phyloP scores from a whole-genome alignment of 805 yeast species.

The Wickerhamiella dianesei region DNA sequence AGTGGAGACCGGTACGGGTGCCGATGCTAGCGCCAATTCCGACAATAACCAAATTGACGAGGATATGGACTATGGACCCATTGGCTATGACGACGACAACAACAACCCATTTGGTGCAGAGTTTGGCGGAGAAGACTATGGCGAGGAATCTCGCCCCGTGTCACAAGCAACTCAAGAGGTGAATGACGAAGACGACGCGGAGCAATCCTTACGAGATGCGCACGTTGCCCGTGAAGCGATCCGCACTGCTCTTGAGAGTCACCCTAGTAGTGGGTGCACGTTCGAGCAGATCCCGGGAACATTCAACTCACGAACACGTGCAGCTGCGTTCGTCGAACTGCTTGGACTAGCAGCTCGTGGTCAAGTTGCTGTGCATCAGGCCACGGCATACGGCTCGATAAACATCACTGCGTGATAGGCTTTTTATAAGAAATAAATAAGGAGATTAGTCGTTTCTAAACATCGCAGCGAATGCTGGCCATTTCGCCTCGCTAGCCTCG shows the following conservation, averaged over 20 bases:
- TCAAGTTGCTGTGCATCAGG: conserved; percentile 6
- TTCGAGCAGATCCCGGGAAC: conserved; percentile 9
- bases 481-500: not conserved
- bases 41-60: no score
- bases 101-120: conserved; percentile 5
- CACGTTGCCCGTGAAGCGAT: conserved; percentile 9
- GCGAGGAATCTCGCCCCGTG: not conserved
- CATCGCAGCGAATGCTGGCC: not conserved
- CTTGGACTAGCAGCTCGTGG: conserved; percentile 11
- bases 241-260: conserved; percentile 3
- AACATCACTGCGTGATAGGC: no score
- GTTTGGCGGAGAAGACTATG: not conserved
- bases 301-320: conserved; percentile 9
- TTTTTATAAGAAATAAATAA: no score
- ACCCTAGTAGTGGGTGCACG: not conserved
- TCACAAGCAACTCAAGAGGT: conserved; percentile 4
- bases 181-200: conserved; percentile 9
- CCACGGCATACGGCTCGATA: conserved; percentile 9
- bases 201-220: conserved; percentile 4
- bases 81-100: conserved; percentile 1
- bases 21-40: no score
- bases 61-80: not conserved
- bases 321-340: conserved; percentile 11
- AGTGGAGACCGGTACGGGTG: not conserved
- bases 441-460: not conserved